These are phyloP conservation scores for Mytilinidion resinicola DNA, from an alignment of 495 filamentous ascomycete species.

Conservation along the genomic window DNA sequence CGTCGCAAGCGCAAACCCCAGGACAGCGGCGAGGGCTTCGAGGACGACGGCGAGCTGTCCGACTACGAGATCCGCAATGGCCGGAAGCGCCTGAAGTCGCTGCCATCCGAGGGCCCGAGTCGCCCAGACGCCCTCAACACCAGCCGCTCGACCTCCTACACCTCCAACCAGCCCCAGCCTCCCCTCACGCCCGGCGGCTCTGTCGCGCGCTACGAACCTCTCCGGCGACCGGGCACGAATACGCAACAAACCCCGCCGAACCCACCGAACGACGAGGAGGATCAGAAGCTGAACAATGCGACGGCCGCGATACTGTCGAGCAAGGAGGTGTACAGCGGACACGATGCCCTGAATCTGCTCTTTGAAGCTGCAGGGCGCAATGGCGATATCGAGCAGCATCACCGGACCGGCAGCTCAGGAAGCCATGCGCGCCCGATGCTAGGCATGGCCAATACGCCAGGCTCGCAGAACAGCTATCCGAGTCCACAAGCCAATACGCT, in stretches of 20 bases:
- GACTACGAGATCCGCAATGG: conserved; percentile 38
- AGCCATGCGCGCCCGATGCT: conserved; percentile 20
- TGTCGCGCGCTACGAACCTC: conserved; percentile 50
- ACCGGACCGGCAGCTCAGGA: conserved; percentile 30
- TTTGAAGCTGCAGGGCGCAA: conserved; percentile 57
- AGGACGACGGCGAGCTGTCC: conserved; percentile 27
- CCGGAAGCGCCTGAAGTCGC: conserved; percentile 32
- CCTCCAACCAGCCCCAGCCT: conserved; percentile 37
- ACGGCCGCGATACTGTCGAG: conserved; percentile 59
- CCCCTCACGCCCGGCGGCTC: conserved; percentile 60
- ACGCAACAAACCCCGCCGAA: background rate
- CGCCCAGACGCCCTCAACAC: conserved; percentile 16
- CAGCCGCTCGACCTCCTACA: conserved; percentile 28
- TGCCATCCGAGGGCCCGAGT: conserved; percentile 10
- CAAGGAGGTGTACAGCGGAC: conserved; percentile 58
- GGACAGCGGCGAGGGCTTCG: conserved; percentile 50
- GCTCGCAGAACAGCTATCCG: conserved; percentile 20
- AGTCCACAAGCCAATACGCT: conserved; percentile 30
- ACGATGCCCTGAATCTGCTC: conserved; percentile 63
- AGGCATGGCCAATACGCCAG: conserved; percentile 23
- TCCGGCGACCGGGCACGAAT: conserved; percentile 40
- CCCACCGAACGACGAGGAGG: conserved; percentile 32
- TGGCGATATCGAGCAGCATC: conserved; percentile 40
- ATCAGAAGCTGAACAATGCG: conserved; percentile 48
- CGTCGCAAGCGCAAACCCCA: conserved; percentile 75